A percentile compares a stretch with the other conserved stretches of the same genome.
phyloP scores from a whole-genome alignment of 2,329 filamentous ascomycete species.

The Hymenoscyphus fraxineus region DNA sequence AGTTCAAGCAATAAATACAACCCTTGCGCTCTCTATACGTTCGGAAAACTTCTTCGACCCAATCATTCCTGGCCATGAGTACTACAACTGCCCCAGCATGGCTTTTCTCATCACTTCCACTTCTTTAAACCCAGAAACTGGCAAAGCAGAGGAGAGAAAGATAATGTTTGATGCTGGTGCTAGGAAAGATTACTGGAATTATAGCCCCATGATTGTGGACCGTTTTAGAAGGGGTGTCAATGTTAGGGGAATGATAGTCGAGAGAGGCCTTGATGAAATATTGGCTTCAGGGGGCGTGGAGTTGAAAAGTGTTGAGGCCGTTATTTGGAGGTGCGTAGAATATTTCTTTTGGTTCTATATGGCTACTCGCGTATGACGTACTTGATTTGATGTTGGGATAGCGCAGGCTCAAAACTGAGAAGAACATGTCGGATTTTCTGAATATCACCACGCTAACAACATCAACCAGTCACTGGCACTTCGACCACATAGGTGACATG shows the following conservation, averaged over 20 bases:
- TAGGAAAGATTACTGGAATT: conserved; percentile 15
- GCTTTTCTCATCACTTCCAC: conserved; percentile 14
- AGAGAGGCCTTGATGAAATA: conserved; percentile 6
- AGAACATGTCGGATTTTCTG: too few species aligned
- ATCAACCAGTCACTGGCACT: conserved; percentile 42
- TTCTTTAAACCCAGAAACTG: not conserved
- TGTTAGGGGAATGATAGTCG: conserved; percentile 3
- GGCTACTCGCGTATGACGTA: too few species aligned
- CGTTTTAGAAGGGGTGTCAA: conserved; percentile 8
- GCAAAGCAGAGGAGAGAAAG: not conserved
- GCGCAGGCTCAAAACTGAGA: too few species aligned
- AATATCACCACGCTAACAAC: too few species aligned
- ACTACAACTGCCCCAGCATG: conserved; percentile 14
- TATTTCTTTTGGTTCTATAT: not conserved
- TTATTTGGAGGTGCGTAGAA: conserved; percentile 9
- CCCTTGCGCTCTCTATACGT: conserved; percentile 10
- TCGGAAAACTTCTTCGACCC: conserved; percentile 14
- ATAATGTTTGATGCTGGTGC: conserved; percentile 15
- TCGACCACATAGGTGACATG: conserved; percentile 50
- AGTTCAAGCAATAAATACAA: conserved; percentile 17
- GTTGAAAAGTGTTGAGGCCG: not conserved
- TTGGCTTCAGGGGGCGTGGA: not conserved
- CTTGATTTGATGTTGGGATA: too few species aligned
- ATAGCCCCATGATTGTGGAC: not conserved
- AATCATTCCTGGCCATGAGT: conserved; percentile 16